Percentiles rank a stretch among this genome's conserved stretches.
phyloP scores from a whole-genome alignment of 108 stramenopile species.

The Stephanodiscus triporus region DNA sequence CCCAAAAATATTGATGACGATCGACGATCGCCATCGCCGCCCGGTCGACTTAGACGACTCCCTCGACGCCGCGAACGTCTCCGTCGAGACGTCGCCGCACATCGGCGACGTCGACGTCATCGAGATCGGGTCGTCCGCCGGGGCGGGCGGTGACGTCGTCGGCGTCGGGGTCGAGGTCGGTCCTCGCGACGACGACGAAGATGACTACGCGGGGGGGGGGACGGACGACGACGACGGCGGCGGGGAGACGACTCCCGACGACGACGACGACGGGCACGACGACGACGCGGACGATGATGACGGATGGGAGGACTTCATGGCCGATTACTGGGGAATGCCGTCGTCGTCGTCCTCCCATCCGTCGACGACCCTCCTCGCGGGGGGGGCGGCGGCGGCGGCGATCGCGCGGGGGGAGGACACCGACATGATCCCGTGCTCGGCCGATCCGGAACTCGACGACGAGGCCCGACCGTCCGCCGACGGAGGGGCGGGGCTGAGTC shows the following conservation, averaged over 20 bases:
- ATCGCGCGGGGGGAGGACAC: constrained; percentile 28
- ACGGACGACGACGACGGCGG: background rate
- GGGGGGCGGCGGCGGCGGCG: background rate
- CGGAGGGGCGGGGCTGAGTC: background rate
- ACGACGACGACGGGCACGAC: constrained; percentile 16
- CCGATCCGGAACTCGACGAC: constrained; percentile 46
- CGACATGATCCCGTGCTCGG: constrained; percentile 30
- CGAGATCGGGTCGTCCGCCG: too few relatives aligned
- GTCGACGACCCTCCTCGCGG: background rate
- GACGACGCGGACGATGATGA: constrained; percentile 1
- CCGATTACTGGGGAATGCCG: constrained; percentile 17
- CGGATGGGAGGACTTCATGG: constrained; percentile 54
- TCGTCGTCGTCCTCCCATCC: background rate
- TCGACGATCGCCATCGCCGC: too few relatives aligned
- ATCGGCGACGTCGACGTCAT: too few relatives aligned
- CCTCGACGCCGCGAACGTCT: too few relatives aligned
- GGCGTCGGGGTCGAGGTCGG: too few relatives aligned
- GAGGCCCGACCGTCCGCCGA: constrained; percentile 1
- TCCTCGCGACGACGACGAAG: too few relatives aligned
- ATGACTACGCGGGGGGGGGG: too few relatives aligned
- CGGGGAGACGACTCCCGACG: background rate
- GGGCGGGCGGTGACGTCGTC: too few relatives aligned
- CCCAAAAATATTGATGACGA: too few relatives aligned
- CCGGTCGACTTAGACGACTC: too few relatives aligned
- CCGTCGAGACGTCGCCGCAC: too few relatives aligned